Evolutionary conservation across 352 stramenopile species (phyloP).

Genomic region (Plasmopara muralis): DNA sequence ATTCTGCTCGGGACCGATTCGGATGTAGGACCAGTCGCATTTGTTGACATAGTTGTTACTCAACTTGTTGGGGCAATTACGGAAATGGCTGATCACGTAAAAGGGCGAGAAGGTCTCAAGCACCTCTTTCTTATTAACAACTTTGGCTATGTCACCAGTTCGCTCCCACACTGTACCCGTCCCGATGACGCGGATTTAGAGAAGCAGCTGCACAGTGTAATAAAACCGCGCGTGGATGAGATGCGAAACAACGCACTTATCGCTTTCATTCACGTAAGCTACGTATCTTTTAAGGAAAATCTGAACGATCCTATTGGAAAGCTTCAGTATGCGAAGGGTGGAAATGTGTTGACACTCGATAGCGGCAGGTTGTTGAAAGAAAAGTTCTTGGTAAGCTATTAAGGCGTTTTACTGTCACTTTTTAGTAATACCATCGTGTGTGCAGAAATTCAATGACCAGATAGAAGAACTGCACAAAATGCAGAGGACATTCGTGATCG

Average conservation of each 20-base stretch:
- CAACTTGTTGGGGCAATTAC: conserved; percentile 60
- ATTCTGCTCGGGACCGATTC: conserved; percentile 51
- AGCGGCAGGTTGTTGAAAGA: conserved; percentile 88
- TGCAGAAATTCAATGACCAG: conserved; percentile 65
- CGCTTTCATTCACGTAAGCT: conserved; percentile 79
- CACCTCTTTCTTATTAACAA: conserved; percentile 94
- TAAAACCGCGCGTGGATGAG: conserved; percentile 75
- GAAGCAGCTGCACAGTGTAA: conserved; percentile 47
- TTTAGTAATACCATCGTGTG: conserved; percentile 2
- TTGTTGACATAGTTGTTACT: conserved; percentile 58
- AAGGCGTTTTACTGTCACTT: not conserved
- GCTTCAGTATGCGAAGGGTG: conserved; percentile 81
- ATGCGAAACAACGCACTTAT: conserved; percentile 81
- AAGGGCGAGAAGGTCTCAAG: conserved; percentile 51
- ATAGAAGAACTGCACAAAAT: conserved; percentile 62
- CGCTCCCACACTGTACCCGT: conserved; percentile 48
- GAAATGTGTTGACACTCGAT: conserved; percentile 83
- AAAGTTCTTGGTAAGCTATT: conserved; percentile 70
- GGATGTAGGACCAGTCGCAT: conserved; percentile 38
- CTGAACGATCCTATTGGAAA: conserved; percentile 76
- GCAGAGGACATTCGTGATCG: conserved; percentile 76
- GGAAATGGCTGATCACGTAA: conserved; percentile 42
- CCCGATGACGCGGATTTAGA: conserved; percentile 41
- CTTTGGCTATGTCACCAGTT: conserved; percentile 84
- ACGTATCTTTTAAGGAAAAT: conserved; percentile 51